Evolutionary conservation across 2,329 filamentous ascomycete species (phyloP), one percentile per base, ranked within the genome.

Genomic region (Sarocladiaceae sp.): DNA sequence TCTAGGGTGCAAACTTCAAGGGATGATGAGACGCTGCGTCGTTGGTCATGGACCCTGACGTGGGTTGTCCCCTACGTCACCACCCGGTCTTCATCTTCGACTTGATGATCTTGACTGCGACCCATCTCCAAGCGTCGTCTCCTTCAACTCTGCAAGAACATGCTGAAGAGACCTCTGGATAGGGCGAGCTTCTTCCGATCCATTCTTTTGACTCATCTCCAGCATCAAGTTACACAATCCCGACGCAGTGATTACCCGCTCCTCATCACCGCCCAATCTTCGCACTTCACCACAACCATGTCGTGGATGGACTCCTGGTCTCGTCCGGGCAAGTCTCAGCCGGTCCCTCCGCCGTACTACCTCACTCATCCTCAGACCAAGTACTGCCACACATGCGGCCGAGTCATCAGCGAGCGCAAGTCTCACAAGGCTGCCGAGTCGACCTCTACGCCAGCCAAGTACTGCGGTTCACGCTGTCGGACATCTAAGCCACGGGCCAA

Each of bases 301-400:
- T 62, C 56, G 19, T 62, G 61, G 60, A 64, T 61, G 58, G 60
- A 62, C 52, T 60, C 58, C 18, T 65, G 61, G 59, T 63, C 59
- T 13, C 58, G 61, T 1, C 62, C 62, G 1, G 53, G 53, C 41
- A 65, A 65, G 41, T 58, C 56, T 19, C 58, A 64, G 47, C 53
- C 61, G 7, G 61, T 58, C 4, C 74, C 74, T 11, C 67, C 73
- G n/a, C 75, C 74, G 0, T 67, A 72, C 40, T 80, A 80, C 53
- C 64, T 79, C 31, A 65, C 61, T 2, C 53, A 56, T 12, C 58
- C 63, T 33, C 57, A 63, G 27, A 69, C 68, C 2, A 68, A 69
- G 4, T 79, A 79, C 57, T 78, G 74, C 53, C 68, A 69, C 50
- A 68, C 69, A 9, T 80, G 75, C 52, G 74, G 76, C 2, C 64